Evolutionary conservation across 2,329 filamentous ascomycete genomes (phyloP), one percentile per base, ranked within the genome.

Genomic region (Lecanicillium sp.): DNA sequence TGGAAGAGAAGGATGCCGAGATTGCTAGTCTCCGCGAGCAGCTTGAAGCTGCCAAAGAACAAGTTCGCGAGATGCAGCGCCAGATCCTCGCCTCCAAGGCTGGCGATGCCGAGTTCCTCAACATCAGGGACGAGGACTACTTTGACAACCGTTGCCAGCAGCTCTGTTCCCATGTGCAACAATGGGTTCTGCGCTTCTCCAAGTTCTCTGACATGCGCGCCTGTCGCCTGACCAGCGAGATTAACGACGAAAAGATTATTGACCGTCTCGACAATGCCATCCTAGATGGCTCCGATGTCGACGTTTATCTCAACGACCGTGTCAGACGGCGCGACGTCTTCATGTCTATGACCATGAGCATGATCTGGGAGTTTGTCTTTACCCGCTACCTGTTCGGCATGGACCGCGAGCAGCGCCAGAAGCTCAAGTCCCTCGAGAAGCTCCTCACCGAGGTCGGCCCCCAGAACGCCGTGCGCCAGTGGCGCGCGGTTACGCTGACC

Each of bases 341-440:
- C 75, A 96, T 97, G 89, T 93, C 90, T 30, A 90, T 98, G 66
- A 88, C 91, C 48, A 97, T 97, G 90, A 93, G 87, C 52, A 96
- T 98, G 90, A 84, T 98, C 44, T 98, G 90, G 90, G 93, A 98
- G 67, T 96, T 94, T 62, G 84, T 98, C 63, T 98, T 98, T 64
- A 96, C 91, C 8, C 83, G 93, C 54, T 98, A 98, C 66, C 82
- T 98, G 21, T 98, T 98, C 64, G 93, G 93, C 59, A 95, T 98
- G 89, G 93, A 98, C 64, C 81, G 90, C 58, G 93, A 97, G 67
- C 93, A 98, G 68, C 83, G 93, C 58, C 90, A 97, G 67, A 97
- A 97, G 68, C 84, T 98, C 65, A 97, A 98, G 72, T 83, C 86
- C 27, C 79, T 98, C 8, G 94, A 98, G 70, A 96, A 95, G 73